Evolutionary conservation across 345 rosid genomes (phyloP).

Genomic region (Draba incana): DNA sequence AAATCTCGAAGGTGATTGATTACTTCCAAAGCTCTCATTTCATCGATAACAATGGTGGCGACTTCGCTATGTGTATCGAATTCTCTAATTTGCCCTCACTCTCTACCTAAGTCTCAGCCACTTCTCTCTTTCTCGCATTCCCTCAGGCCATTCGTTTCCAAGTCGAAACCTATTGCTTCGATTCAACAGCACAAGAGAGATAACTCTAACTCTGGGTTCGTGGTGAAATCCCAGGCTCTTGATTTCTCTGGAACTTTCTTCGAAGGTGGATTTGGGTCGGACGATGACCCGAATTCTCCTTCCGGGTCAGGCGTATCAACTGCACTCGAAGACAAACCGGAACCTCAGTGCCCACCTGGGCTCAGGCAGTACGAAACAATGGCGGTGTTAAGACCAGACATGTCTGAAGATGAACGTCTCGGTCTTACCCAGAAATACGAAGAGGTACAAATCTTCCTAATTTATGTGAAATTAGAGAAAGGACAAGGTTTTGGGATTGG

Average conservation of each 20-base stretch:
- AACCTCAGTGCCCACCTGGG: slow-evolving; percentile 93
- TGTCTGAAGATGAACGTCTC: slow-evolving; percentile 93
- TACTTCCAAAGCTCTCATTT: slow-evolving; percentile 24
- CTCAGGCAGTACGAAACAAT: slow-evolving; percentile 84
- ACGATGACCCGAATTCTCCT: slow-evolving; percentile 61
- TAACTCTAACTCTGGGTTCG: background rate
- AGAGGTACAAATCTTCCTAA: slow-evolving; percentile 59
- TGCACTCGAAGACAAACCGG: slow-evolving; percentile 72
- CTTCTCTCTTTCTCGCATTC: slow-evolving; percentile 50
- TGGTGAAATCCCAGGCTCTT: slow-evolving; percentile 61
- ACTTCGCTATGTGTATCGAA: slow-evolving; percentile 48
- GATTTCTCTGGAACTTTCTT: slow-evolving; percentile 82
- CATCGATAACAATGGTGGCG: slow-evolving; percentile 51
- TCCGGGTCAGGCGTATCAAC: slow-evolving; percentile 50
- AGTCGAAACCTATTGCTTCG: slow-evolving; percentile 35
- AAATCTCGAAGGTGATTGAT: background rate
- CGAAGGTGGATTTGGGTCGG: slow-evolving; percentile 72
- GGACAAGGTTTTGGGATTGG: background rate
- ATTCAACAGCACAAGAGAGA: slow-evolving; percentile 30
- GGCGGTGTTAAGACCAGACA: slow-evolving; percentile 89
- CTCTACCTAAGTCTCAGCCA: slow-evolving; percentile 44
- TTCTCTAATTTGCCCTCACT: slow-evolving; percentile 45
- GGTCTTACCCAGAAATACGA: slow-evolving; percentile 93
- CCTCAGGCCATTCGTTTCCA: slow-evolving; percentile 46
- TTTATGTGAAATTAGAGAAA: background rate